phyloP scores from a whole-genome alignment of 495 filamentous ascomycete species.

The Penicillium taxi region DNA sequence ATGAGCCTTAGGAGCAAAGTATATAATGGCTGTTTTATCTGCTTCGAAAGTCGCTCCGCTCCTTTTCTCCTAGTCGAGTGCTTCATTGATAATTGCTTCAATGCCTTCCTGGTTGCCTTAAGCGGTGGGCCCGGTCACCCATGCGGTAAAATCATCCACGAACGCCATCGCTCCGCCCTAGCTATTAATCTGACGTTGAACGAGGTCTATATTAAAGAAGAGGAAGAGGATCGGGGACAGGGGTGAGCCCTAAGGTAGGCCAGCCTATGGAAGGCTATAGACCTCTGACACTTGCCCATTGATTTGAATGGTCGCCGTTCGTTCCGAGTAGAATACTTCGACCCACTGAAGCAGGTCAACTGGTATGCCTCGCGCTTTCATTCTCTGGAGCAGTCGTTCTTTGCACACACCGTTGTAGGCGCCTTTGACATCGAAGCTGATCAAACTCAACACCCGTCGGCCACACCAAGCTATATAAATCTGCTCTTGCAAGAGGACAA shows the following conservation, averaged over 20 bases:
- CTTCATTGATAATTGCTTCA: conserved; percentile 13
- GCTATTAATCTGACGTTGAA: conserved; percentile 16
- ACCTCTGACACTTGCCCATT: conserved; percentile 11
- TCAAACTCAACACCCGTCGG: conserved; percentile 18
- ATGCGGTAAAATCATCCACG: conserved; percentile 19
- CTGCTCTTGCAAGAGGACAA: conserved; percentile 20
- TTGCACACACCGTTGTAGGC: conserved; percentile 34
- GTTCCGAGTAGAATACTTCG: conserved; percentile 21
- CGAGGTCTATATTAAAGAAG: conserved; percentile 26
- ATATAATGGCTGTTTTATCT: conserved; percentile 21
- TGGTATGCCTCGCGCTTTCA: conserved; percentile 25
- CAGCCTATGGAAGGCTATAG: conserved; percentile 9
- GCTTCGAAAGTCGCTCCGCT: conserved; percentile 21
- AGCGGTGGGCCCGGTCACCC: conserved; percentile 9
- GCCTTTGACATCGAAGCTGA: conserved; percentile 37
- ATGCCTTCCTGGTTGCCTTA: conserved; percentile 17
- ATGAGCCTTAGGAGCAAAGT: conserved; percentile 10
- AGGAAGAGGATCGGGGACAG: conserved; percentile 28
- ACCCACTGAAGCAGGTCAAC: conserved; percentile 24
- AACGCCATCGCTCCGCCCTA: conserved; percentile 14
- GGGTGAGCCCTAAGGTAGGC: conserved; percentile 23
- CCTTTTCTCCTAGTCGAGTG: conserved; percentile 18
- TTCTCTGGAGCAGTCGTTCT: conserved; percentile 24
- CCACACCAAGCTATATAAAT: conserved; percentile 17
- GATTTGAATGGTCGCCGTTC: conserved; percentile 12